phyloP scores from a whole-genome alignment of 306 rosid genomes.

The Prunus armeniaca region DNA sequence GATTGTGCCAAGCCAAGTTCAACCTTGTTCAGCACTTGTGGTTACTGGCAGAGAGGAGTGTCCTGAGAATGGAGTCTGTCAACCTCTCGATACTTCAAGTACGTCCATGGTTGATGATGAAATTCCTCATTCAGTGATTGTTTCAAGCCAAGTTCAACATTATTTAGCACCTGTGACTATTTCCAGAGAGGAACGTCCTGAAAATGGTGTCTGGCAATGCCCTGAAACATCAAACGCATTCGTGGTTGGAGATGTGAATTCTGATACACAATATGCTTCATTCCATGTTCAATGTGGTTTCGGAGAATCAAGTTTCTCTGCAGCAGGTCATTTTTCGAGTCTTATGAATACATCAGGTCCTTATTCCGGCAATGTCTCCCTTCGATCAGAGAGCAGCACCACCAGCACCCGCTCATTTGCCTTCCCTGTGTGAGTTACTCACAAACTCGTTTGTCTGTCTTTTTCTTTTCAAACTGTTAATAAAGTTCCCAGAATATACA shows the following conservation, averaged over 20 bases:
- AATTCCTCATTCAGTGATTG: conserved; percentile 19
- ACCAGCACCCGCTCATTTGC: conserved; percentile 96
- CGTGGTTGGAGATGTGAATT: conserved; percentile 10
- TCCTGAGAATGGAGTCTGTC: conserved; percentile 25
- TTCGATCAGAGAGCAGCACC: conserved; percentile 93
- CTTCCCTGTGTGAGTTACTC: conserved; percentile 62
- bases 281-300: conserved; percentile 31
- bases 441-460: background rate
- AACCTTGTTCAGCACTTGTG: background rate
- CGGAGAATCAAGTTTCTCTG: conserved; percentile 61
- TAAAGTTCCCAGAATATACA: background rate
- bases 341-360: conserved; percentile 59
- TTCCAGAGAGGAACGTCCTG: conserved; percentile 34
- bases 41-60: conserved; percentile 33
- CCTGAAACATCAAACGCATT: conserved; percentile 19
- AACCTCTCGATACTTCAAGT: conserved; percentile 22
- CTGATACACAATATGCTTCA: conserved; percentile 15
- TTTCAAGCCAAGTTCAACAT: conserved; percentile 16
- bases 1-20: background rate
- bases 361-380: conserved; percentile 84
- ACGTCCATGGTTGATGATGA: conserved; percentile 8
- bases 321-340: conserved; percentile 38
- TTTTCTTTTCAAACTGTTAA: background rate
- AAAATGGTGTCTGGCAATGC: conserved; percentile 18
- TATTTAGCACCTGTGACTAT: conserved; percentile 20